Percentiles rank a stretch among this genome's conserved stretches.
Conservation (phyloP, 169 alveolate species). For the Plasmodium coatneyi region DNA sequence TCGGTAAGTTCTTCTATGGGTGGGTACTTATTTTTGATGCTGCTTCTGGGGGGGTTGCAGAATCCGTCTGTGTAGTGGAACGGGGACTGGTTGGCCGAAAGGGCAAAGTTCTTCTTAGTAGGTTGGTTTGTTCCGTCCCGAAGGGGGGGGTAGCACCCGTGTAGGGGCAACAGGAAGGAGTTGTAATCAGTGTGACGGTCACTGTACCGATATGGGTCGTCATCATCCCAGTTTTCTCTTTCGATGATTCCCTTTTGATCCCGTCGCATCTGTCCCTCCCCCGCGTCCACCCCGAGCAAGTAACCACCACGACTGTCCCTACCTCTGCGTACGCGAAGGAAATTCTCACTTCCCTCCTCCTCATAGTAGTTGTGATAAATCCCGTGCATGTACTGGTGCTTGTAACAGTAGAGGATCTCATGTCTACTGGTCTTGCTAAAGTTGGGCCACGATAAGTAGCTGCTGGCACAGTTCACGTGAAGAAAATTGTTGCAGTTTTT, state of each 20-base stretch:
- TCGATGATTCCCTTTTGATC: neutral
- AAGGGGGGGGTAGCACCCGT: neutral
- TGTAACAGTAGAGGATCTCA: conserved; percentile 41
- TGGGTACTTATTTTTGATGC: neutral
- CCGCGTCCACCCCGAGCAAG: neutral
- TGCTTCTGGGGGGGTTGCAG: neutral
- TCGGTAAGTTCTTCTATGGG: conserved; percentile 18
- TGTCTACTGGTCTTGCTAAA: conserved; percentile 53
- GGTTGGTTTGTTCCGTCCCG: neutral
- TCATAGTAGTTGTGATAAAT: conserved; percentile 40
- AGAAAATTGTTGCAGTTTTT: conserved; percentile 35
- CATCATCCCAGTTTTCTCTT: neutral
- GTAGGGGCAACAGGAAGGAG: neutral
- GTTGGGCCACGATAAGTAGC: conserved; percentile 63
- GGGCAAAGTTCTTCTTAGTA: neutral
- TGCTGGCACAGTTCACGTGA: conserved; percentile 49
- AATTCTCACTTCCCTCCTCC: neutral
- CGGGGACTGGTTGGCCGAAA: neutral
- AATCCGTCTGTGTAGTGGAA: neutral
- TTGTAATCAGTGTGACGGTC: neutral
- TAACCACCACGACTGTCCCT: neutral
- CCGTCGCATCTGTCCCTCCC: neutral
- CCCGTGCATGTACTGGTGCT: conserved; percentile 73
- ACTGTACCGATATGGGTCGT: neutral
- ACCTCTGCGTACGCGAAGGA: neutral